Conservation (phyloP, 1,139 yeast species). For the Magnusiomyces clavatus region DNA sequence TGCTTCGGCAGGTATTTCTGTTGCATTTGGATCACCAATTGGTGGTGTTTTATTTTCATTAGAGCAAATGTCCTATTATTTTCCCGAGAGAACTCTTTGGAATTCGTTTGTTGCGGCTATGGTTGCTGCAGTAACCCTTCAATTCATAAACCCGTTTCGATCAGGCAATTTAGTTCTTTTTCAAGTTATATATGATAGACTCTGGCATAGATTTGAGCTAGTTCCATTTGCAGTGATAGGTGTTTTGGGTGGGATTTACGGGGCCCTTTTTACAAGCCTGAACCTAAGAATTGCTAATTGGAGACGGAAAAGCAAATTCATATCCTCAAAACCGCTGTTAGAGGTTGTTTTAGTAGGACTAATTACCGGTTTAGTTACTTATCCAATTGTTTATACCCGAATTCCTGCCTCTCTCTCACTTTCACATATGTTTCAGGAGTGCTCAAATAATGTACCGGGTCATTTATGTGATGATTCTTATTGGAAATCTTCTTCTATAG, state of each 20-base stretch:
- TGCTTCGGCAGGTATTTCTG: constrained; percentile 87
- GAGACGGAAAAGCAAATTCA: constrained; percentile 23
- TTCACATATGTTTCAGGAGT: constrained; percentile 56
- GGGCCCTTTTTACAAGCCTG: constrained; percentile 45
- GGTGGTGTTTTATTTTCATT: constrained; percentile 88
- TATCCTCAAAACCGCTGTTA: constrained; percentile 26
- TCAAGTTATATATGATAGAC: constrained; percentile 57
- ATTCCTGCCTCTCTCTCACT: constrained; percentile 50
- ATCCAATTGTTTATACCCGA: constrained; percentile 48
- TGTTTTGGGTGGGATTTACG: constrained; percentile 58
- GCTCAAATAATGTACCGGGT: constrained; percentile 32
- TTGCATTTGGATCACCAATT: constrained; percentile 90
- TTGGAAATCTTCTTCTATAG: constrained; percentile 24
- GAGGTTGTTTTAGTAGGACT: constrained; percentile 46
- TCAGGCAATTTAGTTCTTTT: constrained; percentile 53
- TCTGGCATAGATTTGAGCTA: constrained; percentile 66
- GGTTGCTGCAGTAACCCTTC: constrained; percentile 59
- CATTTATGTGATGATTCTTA: constrained; percentile 32
- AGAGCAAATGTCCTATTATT: constrained; percentile 61
- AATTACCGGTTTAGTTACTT: constrained; percentile 48
- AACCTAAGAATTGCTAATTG: constrained; percentile 40
- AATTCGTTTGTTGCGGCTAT: constrained; percentile 73
- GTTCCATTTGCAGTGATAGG: constrained; percentile 65
- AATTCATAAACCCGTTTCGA: constrained; percentile 52
- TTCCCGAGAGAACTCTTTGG: constrained; percentile 67